Evolutionary conservation across 164 flowering plant genomes (phyloP), one percentile per base, ranked within the genome.

Genomic region (Amborella trichopoda): DNA sequence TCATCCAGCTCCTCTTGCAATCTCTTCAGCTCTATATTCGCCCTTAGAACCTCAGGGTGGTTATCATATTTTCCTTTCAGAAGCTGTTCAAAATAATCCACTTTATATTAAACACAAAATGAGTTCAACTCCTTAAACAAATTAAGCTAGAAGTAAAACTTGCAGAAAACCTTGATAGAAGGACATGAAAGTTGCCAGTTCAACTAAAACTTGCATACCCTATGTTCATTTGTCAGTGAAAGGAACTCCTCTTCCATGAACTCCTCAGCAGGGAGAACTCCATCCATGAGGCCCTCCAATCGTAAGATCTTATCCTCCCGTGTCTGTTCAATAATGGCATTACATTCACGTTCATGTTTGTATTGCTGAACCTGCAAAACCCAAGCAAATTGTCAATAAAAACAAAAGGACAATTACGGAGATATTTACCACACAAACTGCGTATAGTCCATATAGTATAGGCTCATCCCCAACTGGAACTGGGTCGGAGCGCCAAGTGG

Each of bases 261-360:
- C 30, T 91, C 99, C 54, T 80, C 86, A 30, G 77, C 56, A 12
- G 96, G 72, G 40, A 91, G 69, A 53, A 87, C 72, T 21, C 99
- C 96, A 77, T 91, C 95, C 96, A 87, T 80, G 37, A 91, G 86
- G 72, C 80, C 70, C 62, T 91, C 95, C 53, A 91, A 94, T 26
- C 95, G 90, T 44, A 70, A 45, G 43, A 91, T 93, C 66, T 88
- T 93, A 64, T 93, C 99, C 56, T 93, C 99, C 49, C 91, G 62
- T 33, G 76, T 78, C 62, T 77, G 95, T 41, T 71, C 74, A 46
- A 88, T 81, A 5, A 88, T 75, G 14, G 84, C 77, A 60, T 77
- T 84, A 72, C 99, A 93, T 61, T 93, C 99, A 44, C 96, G 77
- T 67, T 93, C 99, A 67, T 93, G 99, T 63, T 75, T 93, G 63